Percentiles rank a stretch among this genome's conserved stretches.
These are phyloP conservation scores for Trichoderma atrobrunneum DNA, from an alignment of 2,329 filamentous ascomycete species.

Conservation along the genomic window DNA sequence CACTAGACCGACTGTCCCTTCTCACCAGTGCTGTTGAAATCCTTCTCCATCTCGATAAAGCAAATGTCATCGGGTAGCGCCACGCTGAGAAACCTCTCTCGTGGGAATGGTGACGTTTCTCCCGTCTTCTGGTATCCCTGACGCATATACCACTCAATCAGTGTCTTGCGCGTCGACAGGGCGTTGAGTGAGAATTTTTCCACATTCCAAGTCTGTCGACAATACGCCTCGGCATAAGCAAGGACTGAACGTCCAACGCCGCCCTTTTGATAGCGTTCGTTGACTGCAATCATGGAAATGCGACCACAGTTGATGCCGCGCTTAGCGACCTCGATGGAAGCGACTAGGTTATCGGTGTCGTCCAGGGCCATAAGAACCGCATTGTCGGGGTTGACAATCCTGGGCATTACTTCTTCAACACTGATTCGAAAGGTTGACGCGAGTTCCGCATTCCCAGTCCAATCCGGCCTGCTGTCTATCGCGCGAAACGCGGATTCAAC, in stretches of 20 bases:
- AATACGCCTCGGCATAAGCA: constrained; percentile 33
- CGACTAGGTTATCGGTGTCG: constrained; percentile 25
- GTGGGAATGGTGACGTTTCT: constrained; percentile 33
- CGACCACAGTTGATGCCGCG: constrained; percentile 28
- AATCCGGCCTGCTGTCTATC: constrained; percentile 35
- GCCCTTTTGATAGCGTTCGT: constrained; percentile 29
- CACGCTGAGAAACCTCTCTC: constrained; percentile 21
- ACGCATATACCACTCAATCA: constrained; percentile 38
- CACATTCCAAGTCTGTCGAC: constrained; percentile 29
- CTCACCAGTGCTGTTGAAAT: background rate
- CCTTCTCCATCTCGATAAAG: constrained; percentile 38
- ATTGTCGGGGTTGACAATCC: constrained; percentile 32
- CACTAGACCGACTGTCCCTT: background rate
- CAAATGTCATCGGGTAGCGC: constrained; percentile 31
- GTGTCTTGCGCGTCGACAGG: constrained; percentile 32
- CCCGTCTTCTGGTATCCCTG: constrained; percentile 36
- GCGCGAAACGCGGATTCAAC: constrained; percentile 41
- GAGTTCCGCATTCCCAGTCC: constrained; percentile 46
- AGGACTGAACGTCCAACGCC: constrained; percentile 36
- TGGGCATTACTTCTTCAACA: constrained; percentile 63
- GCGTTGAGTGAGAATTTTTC: constrained; percentile 33
- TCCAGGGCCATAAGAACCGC: constrained; percentile 31
- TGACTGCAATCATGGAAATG: constrained; percentile 37
- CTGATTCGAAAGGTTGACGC: constrained; percentile 68
- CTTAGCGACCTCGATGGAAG: constrained; percentile 30